These are phyloP conservation scores for Fusarium humuli DNA, from an alignment of 2,329 filamentous ascomycete species.

Conservation along the genomic window DNA sequence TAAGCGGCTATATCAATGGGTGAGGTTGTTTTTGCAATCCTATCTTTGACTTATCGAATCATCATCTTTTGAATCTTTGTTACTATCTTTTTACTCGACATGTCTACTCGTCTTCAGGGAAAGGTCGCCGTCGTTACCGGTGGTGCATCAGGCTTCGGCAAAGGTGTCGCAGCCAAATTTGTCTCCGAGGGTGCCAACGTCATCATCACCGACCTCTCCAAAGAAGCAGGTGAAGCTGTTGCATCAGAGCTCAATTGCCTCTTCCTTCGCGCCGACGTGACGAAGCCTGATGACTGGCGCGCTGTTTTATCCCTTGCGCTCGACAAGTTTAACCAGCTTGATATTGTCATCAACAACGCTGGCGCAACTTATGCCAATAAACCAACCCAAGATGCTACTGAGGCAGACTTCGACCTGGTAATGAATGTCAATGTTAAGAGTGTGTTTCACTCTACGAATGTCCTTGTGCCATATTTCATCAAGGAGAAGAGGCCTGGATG, in stretches of 20 bases:
- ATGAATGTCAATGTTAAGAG: slow-evolving; percentile 78
- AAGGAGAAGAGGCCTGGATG: slow-evolving; percentile 66
- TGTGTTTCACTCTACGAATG: slow-evolving; percentile 69
- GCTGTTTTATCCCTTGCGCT: slow-evolving; percentile 58
- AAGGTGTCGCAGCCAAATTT: slow-evolving; percentile 29
- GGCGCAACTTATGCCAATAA: slow-evolving; percentile 70
- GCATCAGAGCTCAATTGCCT: slow-evolving; percentile 58
- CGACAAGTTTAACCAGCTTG: slow-evolving; percentile 62
- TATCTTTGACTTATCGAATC: not conserved
- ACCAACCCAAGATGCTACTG: slow-evolving; percentile 71
- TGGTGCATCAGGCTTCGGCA: slow-evolving; percentile 63
- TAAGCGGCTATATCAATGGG: not conserved
- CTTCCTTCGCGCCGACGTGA: slow-evolving; percentile 48
- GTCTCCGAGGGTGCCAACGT: slow-evolving; percentile 27
- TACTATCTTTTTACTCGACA: not conserved
- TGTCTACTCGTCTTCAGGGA: slow-evolving; percentile 51
- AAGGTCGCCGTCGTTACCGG: slow-evolving; percentile 54
- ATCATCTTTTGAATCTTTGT: not conserved
- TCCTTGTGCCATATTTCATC: slow-evolving; percentile 71
- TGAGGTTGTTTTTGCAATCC: not conserved
- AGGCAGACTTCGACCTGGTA: slow-evolving; percentile 73
- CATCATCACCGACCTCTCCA: slow-evolving; percentile 70
- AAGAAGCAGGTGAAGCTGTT: slow-evolving; percentile 61
- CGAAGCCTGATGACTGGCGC: slow-evolving; percentile 64
- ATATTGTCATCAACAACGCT: slow-evolving; percentile 72